These are phyloP conservation scores for Starmerella stigmatis DNA, from an alignment of 805 yeast species.

Conservation along the genomic window DNA sequence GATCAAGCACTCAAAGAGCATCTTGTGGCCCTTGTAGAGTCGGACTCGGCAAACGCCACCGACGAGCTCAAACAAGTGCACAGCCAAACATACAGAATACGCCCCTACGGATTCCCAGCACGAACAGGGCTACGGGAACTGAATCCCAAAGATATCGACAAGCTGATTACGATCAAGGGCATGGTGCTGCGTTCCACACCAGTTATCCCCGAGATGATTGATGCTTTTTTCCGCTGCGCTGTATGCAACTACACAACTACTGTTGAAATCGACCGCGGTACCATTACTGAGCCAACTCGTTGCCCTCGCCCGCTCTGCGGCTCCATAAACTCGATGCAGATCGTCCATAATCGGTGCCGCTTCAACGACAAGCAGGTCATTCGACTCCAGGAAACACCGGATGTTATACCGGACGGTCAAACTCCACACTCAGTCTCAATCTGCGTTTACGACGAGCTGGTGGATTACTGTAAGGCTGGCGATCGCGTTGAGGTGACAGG, in stretches of 20 bases:
- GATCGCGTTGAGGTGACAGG: conserved; percentile 94
- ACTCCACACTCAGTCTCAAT: conserved; percentile 93
- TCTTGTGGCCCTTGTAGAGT: conserved; percentile 43
- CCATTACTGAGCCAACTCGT: conserved; percentile 80
- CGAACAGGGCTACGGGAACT: conserved; percentile 76
- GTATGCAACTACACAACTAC: conserved; percentile 89
- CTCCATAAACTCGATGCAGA: conserved; percentile 73
- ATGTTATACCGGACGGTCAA: conserved; percentile 93
- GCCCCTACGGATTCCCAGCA: conserved; percentile 75
- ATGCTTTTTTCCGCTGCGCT: conserved; percentile 88
- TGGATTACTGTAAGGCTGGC: conserved; percentile 91
- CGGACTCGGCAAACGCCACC: conserved; percentile 24
- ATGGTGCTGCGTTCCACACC: conserved; percentile 80
- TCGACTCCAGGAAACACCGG: conserved; percentile 91
- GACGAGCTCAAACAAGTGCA: conserved; percentile 58
- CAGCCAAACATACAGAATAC: conserved; percentile 68
- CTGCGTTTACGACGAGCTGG: conserved; percentile 91
- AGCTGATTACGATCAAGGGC: conserved; percentile 83
- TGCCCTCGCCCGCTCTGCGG: conserved; percentile 88
- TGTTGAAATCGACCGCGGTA: conserved; percentile 89
- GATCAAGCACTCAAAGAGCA: conserved; percentile 90
- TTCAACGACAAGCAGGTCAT: conserved; percentile 94
- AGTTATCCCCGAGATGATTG: conserved; percentile 94
- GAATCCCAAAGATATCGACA: conserved; percentile 90
- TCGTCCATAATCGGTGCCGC: conserved; percentile 82